Conservation (phyloP, 306 rosid species). For the Canavalia ensiformis region DNA sequence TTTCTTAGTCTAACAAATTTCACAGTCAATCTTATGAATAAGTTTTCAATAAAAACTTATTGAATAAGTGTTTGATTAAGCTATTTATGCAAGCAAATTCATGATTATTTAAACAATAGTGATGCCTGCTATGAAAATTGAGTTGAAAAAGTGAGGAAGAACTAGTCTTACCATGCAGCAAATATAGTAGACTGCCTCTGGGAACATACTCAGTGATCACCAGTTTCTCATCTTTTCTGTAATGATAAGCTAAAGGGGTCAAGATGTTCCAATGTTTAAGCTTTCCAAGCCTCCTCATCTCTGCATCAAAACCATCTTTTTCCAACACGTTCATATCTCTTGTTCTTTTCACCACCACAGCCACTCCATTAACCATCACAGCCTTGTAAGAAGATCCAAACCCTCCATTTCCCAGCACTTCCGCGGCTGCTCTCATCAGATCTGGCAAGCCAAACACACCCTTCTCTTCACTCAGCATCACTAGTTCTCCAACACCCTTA, state of each 20-base stretch:
- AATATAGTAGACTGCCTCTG: slow-evolving; percentile 63
- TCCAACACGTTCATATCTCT: slow-evolving; percentile 71
- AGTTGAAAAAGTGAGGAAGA: background rate
- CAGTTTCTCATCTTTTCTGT: slow-evolving; percentile 73
- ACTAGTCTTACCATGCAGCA: slow-evolving; percentile 65
- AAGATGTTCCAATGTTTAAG: slow-evolving; percentile 66
- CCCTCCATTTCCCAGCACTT: slow-evolving; percentile 80
- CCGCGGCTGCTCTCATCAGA: slow-evolving; percentile 84
- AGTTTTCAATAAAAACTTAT: background rate
- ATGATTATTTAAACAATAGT: background rate
- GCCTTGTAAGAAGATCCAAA: slow-evolving; percentile 87
- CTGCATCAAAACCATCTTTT: slow-evolving; percentile 72
- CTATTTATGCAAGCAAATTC: background rate
- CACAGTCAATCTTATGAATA: no score
- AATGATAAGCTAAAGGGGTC: slow-evolving; percentile 81
- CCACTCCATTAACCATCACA: slow-evolving; percentile 74
- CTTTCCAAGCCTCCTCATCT: slow-evolving; percentile 60
- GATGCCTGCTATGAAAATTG: background rate
- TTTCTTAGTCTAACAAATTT: no score
- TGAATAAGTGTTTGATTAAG: background rate
- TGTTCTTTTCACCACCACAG: slow-evolving; percentile 88
- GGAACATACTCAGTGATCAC: slow-evolving; percentile 73
- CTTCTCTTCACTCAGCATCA: slow-evolving; percentile 68
- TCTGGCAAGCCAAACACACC: slow-evolving; percentile 77
- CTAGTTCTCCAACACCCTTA: slow-evolving; percentile 54